Percentiles rank a stretch among this genome's conserved stretches.
Conservation (phyloP, 371 early-diverging fungal genomes). For the Apophysomyces ossiformis region DNA sequence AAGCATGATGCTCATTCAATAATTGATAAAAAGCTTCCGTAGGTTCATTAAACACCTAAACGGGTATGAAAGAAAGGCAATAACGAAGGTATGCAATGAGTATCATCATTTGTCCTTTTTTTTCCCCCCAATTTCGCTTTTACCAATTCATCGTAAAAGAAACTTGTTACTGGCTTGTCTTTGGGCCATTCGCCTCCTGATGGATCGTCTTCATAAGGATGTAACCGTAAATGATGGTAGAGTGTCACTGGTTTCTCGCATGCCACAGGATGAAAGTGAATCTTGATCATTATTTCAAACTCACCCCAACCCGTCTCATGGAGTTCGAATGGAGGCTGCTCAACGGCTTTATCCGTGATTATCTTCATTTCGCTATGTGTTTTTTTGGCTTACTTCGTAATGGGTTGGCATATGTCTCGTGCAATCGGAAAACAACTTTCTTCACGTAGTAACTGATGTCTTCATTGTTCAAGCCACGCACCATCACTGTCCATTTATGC, state of each 20-base stretch:
- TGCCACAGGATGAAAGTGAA: slow-evolving; percentile 78
- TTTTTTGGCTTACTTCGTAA: slow-evolving; percentile 62
- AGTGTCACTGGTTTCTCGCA: slow-evolving; percentile 83
- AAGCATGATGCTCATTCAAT: slow-evolving; percentile 59
- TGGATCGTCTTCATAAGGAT: slow-evolving; percentile 75
- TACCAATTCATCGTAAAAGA: slow-evolving; percentile 83
- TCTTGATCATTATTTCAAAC: slow-evolving; percentile 94
- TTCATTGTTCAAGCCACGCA: slow-evolving; percentile 85
- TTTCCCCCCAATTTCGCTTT: not conserved
- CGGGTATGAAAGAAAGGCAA: too few relatives aligned
- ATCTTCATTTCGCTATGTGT: not conserved
- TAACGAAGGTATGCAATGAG: too few relatives aligned
- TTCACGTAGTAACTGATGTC: slow-evolving; percentile 86
- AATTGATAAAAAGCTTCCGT: slow-evolving; percentile 80
- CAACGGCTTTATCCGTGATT: slow-evolving; percentile 55
- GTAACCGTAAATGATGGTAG: slow-evolving; percentile 84
- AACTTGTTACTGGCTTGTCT: slow-evolving; percentile 76
- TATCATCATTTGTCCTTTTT: not conserved
- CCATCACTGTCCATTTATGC: slow-evolving; percentile 87
- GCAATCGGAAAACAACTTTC: slow-evolving; percentile 93
- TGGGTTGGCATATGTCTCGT: slow-evolving; percentile 94
- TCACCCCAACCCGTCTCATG: slow-evolving; percentile 99
- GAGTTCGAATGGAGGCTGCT: slow-evolving; percentile 91
- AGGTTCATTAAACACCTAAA: slow-evolving; percentile 86
- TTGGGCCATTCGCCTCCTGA: slow-evolving; percentile 72